Conservation (phyloP, 768 basidiomycete species). For the Pleurotus salmoneostramineus region DNA sequence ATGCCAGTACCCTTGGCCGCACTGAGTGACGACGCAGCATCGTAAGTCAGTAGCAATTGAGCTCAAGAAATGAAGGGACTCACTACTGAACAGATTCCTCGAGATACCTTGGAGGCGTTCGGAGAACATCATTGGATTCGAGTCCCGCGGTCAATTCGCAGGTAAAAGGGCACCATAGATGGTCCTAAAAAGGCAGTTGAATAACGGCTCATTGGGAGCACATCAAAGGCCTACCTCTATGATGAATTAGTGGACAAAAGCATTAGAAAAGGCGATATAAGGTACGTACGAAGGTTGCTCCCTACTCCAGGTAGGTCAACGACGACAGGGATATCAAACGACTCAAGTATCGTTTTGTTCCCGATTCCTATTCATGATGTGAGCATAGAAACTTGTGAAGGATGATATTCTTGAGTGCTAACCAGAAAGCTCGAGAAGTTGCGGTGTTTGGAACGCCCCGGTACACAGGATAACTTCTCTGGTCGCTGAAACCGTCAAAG, state of each 20-base stretch:
- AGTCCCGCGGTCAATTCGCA: not conserved
- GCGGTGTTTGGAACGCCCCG: slow-evolving; percentile 20
- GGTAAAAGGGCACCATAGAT: slow-evolving; percentile 6
- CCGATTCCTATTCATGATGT: too few species aligned
- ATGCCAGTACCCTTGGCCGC: not conserved
- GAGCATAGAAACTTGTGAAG: too few species aligned
- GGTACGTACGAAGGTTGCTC: slow-evolving; percentile 26
- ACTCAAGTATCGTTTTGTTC: slow-evolving; percentile 22
- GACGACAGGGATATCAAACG: slow-evolving; percentile 21
- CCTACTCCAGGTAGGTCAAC: slow-evolving; percentile 39
- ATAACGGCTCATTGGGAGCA: not conserved
- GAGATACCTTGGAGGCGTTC: not conserved
- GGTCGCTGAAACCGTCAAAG: slow-evolving; percentile 8
- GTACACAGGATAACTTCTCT: slow-evolving; percentile 20
- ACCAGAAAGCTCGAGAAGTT: slow-evolving; percentile 21
- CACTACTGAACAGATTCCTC: slow-evolving; percentile 5
- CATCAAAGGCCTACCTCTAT: too few species aligned
- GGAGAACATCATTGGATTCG: slow-evolving; percentile 5
- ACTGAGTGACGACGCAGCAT: not conserved
- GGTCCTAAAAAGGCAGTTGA: not conserved
- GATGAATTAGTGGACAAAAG: too few species aligned
- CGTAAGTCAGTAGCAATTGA: too few species aligned
- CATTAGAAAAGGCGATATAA: too few species aligned
- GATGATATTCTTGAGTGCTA: too few species aligned
- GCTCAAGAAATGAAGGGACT: too few species aligned